These are phyloP conservation scores for Syzygium jambos DNA, from an alignment of 345 rosid species.

Conservation along the genomic window DNA sequence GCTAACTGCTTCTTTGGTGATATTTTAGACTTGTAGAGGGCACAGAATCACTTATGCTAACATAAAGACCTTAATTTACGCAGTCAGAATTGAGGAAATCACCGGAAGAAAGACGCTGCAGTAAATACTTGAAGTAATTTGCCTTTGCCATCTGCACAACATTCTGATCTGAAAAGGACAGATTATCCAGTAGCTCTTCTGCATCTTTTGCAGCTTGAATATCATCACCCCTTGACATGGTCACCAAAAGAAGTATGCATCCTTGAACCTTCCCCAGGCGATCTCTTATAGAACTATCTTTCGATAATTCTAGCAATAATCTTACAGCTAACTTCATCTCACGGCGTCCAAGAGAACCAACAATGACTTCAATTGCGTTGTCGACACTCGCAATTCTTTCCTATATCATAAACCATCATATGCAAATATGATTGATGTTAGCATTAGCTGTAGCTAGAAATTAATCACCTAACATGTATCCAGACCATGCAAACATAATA, in stretches of 20 bases:
- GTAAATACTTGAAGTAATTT: slow-evolving; percentile 53
- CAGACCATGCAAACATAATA: too few species aligned
- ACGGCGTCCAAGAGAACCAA: slow-evolving; percentile 50
- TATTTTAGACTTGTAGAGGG: neutral
- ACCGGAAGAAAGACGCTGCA: slow-evolving; percentile 52
- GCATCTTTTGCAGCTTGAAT: slow-evolving; percentile 43
- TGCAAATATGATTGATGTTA: neutral
- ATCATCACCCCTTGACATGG: slow-evolving; percentile 49
- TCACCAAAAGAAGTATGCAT: slow-evolving; percentile 58
- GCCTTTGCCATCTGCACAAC: slow-evolving; percentile 64
- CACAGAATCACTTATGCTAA: neutral
- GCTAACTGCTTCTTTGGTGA: neutral
- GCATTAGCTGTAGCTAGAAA: neutral
- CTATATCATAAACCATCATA: slow-evolving; percentile 18
- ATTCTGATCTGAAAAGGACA: slow-evolving; percentile 46
- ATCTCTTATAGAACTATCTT: slow-evolving; percentile 17
- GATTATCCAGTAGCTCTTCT: slow-evolving; percentile 38
- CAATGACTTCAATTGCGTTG: slow-evolving; percentile 40
- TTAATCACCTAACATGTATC: neutral
- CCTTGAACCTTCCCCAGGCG: slow-evolving; percentile 50
- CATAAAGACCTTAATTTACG: neutral
- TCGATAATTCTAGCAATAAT: slow-evolving; percentile 46
- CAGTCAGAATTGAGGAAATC: neutral
- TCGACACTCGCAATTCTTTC: slow-evolving; percentile 39
- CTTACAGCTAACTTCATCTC: slow-evolving; percentile 54